phyloP scores from a whole-genome alignment of 495 filamentous ascomycete species.

The Annulohypoxylon bovei region DNA sequence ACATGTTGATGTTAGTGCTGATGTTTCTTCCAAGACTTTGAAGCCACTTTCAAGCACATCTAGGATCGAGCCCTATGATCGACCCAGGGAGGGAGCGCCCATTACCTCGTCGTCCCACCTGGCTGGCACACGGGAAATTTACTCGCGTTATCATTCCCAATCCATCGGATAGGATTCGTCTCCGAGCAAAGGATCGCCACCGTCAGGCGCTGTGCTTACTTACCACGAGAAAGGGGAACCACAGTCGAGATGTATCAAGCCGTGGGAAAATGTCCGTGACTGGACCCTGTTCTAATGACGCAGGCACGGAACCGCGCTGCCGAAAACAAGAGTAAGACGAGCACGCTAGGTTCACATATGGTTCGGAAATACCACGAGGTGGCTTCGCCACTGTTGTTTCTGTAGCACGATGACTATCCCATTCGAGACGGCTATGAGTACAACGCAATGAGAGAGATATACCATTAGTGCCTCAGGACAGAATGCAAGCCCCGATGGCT shows the following conservation, averaged over 20 bases:
- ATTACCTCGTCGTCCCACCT: slow-evolving; percentile 19
- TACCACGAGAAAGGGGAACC: slow-evolving; percentile 19
- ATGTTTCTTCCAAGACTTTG: neutral
- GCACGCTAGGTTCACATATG: slow-evolving; percentile 18
- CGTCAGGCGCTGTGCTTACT: slow-evolving; percentile 3
- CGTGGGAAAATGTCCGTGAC: slow-evolving; percentile 23
- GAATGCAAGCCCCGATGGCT: slow-evolving; percentile 4
- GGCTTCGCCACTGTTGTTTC: slow-evolving; percentile 19
- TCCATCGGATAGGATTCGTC: slow-evolving; percentile 19
- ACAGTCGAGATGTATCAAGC: slow-evolving; percentile 16
- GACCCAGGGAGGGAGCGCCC: slow-evolving; percentile 4
- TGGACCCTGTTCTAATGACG: neutral
- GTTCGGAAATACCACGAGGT: slow-evolving; percentile 24
- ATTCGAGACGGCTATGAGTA: neutral
- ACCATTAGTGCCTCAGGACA: neutral
- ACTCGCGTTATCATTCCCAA: slow-evolving; percentile 24
- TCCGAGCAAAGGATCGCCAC: slow-evolving; percentile 6
- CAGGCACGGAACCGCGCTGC: slow-evolving; percentile 24
- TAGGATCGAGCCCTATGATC: slow-evolving; percentile 24
- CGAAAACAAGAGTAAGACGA: slow-evolving; percentile 16
- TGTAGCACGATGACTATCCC: slow-evolving; percentile 9
- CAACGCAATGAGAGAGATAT: neutral
- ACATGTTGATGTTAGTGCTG: slow-evolving; percentile 14
- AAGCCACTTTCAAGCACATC: slow-evolving; percentile 6
- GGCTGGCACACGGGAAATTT: slow-evolving; percentile 28